These are phyloP conservation scores for Kodamaea sp. DNA, from an alignment of 1,139 yeast genomes.

Conservation along the genomic window DNA sequence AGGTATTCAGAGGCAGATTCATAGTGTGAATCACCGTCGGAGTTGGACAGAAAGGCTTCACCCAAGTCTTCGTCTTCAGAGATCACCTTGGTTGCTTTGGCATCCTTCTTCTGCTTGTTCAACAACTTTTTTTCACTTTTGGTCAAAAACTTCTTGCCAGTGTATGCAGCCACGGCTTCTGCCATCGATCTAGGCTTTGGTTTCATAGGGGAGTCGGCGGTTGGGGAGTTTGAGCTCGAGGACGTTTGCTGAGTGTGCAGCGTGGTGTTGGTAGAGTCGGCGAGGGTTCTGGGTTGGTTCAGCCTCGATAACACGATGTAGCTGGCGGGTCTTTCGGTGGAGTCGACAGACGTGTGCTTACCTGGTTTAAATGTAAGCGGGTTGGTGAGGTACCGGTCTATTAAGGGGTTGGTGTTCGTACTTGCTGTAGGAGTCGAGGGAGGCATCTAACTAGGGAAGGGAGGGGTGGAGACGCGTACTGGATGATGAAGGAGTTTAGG, in stretches of 20 bases:
- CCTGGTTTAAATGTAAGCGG: conserved; percentile 65
- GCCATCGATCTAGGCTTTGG: conserved; percentile 55
- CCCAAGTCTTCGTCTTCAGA: conserved; percentile 25
- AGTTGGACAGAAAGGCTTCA: conserved; percentile 17
- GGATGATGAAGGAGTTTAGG: no score
- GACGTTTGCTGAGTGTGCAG: conserved; percentile 3
- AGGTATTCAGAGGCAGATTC: conserved; percentile 36
- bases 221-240: conserved; percentile 2
- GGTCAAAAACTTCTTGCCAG: conserved; percentile 51
- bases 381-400: conserved; percentile 58
- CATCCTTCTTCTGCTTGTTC: conserved; percentile 24
- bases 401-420: conserved; percentile 42
- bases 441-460: conserved; percentile 6
- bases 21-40: conserved; percentile 25
- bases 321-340: conserved; percentile 31
- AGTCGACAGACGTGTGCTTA: conserved; percentile 36
- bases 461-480: no score
- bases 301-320: conserved; percentile 40
- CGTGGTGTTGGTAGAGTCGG: conserved; percentile 2
- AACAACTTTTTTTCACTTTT: conserved; percentile 37
- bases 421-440: conserved; percentile 15
- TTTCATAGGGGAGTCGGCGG: conserved; percentile 8
- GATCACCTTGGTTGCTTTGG: conserved; percentile 14
- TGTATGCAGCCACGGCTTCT: conserved; percentile 61
- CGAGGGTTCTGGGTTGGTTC: conserved; percentile 18